Conservation (phyloP, 176 grass and related monocot species). For the Raddia distichophylla region DNA sequence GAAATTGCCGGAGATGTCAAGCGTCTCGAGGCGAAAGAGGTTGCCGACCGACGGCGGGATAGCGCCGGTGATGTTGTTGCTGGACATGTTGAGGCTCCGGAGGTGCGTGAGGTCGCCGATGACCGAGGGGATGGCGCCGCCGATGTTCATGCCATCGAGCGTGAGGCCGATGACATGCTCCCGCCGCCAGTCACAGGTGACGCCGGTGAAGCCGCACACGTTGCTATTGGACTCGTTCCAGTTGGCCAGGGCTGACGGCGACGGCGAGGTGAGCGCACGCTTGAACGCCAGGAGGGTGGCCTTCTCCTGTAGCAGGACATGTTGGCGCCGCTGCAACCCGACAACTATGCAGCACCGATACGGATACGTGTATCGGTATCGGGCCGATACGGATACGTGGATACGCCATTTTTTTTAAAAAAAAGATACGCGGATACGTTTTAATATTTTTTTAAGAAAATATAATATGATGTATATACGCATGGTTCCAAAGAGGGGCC, state of each 20-base stretch:
- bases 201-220: constrained; percentile 62
- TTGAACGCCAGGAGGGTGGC: constrained; percentile 71
- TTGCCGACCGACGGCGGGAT: constrained; percentile 39
- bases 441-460: too few species aligned
- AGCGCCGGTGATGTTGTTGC: constrained; percentile 43
- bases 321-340: not conserved
- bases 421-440: too few species aligned
- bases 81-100: constrained; percentile 46
- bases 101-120: constrained; percentile 59
- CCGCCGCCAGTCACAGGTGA: constrained; percentile 54
- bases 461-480: too few species aligned
- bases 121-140: constrained; percentile 27
- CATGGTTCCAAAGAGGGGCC: too few species aligned
- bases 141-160: constrained; percentile 36
- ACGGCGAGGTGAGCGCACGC: constrained; percentile 28
- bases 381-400: too few species aligned
- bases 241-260: constrained; percentile 45
- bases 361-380: too few species aligned
- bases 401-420: too few species aligned
- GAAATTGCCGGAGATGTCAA: constrained; percentile 46
- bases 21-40: constrained; percentile 44
- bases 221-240: constrained; percentile 70
- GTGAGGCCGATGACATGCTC: constrained; percentile 50
- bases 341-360: too few species aligned
- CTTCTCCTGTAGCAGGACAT: constrained; percentile 49